phyloP scores from a whole-genome alignment of 371 early-diverging fungal genomes.

The Mortierella sp. region DNA sequence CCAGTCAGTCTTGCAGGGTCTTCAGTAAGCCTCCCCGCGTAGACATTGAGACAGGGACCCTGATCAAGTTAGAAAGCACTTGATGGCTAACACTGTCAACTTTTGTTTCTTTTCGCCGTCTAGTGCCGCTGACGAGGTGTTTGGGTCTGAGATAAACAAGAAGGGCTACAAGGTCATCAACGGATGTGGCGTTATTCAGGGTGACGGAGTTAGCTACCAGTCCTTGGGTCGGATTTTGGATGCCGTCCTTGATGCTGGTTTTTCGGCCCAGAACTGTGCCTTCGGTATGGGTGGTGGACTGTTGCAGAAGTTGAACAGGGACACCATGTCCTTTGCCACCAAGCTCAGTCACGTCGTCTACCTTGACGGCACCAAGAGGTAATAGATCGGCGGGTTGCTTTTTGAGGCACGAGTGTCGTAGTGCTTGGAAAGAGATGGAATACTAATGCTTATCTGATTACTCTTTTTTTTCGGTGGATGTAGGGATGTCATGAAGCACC shows the following conservation, averaged over 20 bases:
- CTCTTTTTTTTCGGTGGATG: neutral
- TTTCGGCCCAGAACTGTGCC: conserved; percentile 76
- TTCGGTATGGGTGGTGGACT: conserved; percentile 92
- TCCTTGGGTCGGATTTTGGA: conserved; percentile 66
- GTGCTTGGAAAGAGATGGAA: neutral
- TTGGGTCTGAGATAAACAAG: conserved; percentile 73
- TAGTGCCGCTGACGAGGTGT: conserved; percentile 78
- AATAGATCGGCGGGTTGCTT: neutral
- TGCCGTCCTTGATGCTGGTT: conserved; percentile 69
- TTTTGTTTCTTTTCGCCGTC: neutral
- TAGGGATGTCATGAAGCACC: conserved; percentile 85
- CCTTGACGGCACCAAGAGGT: conserved; percentile 68
- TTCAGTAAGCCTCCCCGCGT: conserved; percentile 57
- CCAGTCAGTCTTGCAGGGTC: conserved; percentile 77
- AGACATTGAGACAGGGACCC: no score
- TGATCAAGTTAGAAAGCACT: neutral
- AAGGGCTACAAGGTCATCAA: conserved; percentile 80
- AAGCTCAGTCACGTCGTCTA: conserved; percentile 78
- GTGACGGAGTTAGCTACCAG: conserved; percentile 79
- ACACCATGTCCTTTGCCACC: conserved; percentile 88
- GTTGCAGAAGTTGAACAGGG: conserved; percentile 84
- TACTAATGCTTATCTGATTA: neutral
- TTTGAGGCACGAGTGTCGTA: no score
- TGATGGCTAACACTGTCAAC: neutral
- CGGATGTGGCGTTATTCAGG: conserved; percentile 82